Conservation (phyloP, 2,329 filamentous ascomycete species). For the Ophiocordyceps camponoti-saundersi region DNA sequence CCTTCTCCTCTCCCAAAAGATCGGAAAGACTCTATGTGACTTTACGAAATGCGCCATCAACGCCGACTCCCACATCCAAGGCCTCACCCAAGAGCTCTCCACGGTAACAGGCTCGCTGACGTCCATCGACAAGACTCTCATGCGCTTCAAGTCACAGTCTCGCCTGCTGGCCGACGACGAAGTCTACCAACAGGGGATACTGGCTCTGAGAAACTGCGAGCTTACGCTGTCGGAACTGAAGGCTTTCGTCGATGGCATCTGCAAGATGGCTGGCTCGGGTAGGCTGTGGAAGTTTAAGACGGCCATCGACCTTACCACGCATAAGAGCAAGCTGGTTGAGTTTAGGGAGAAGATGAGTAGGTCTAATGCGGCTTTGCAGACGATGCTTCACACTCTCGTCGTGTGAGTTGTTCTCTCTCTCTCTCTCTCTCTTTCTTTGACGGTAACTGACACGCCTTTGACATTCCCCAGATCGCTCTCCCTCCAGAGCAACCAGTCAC, state of each 20-base stretch:
- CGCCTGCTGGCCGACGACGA: not conserved
- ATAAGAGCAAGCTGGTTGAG: not conserved
- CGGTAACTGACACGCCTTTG: not conserved
- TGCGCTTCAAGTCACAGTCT: not conserved
- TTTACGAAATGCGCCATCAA: not conserved
- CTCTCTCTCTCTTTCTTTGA: no score
- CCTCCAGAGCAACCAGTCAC: not conserved
- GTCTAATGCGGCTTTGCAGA: not conserved
- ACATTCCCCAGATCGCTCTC: not conserved
- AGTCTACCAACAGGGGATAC: not conserved
- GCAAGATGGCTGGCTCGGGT: not conserved
- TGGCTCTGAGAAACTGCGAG: not conserved
- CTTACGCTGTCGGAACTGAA: not conserved
- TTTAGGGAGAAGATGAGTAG: not conserved
- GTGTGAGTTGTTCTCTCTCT: not conserved
- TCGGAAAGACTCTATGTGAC: not conserved
- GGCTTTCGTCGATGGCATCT: not conserved
- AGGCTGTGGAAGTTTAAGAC: not conserved
- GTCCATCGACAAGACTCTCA: not conserved
- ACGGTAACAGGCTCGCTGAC: not conserved
- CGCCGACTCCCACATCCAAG: not conserved
- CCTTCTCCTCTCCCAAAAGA: not conserved
- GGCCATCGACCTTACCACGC: not conserved
- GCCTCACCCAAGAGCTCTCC: not conserved
- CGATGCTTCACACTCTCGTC: not conserved